A percentile compares a stretch with the other conserved stretches of the same genome.
Conservation (phyloP, 2,329 filamentous ascomycete species). For the Macrophomina tecta region DNA sequence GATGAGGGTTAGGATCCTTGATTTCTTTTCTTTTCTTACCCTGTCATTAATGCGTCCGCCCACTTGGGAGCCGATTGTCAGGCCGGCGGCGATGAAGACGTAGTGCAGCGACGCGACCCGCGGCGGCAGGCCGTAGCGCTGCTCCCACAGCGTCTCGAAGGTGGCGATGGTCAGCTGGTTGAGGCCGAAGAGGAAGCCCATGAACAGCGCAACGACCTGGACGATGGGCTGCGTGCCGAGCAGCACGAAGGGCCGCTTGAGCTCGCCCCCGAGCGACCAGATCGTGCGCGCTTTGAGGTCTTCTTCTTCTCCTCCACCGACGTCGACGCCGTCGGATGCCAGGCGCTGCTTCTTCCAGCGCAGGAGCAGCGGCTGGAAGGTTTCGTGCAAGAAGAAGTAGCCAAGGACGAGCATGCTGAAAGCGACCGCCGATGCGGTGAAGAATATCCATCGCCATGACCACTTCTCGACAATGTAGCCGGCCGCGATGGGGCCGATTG, state of each 20-base stretch:
- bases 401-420: conserved; percentile 23
- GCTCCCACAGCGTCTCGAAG: conserved; percentile 64
- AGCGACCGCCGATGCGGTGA: conserved; percentile 43
- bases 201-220: conserved; percentile 65
- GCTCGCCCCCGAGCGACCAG: conserved; percentile 31
- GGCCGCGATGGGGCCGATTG: conserved; percentile 60
- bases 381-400: conserved; percentile 36
- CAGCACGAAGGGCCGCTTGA: conserved; percentile 31
- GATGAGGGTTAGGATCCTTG: not conserved
- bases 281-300: conserved; percentile 22
- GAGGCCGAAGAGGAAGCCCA: conserved; percentile 66
- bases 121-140: conserved; percentile 60
- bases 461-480: conserved; percentile 50
- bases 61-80: conserved; percentile 55
- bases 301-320: not conserved
- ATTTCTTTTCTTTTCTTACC: conserved; percentile 45
- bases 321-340: too few relatives aligned
- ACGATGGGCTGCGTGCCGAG: conserved; percentile 42
- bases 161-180: conserved; percentile 69
- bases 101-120: conserved; percentile 68
- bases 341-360: conserved; percentile 52
- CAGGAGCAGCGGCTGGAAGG: conserved; percentile 38
- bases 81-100: conserved; percentile 66
- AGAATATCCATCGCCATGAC: conserved; percentile 3
- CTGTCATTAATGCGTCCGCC: conserved; percentile 60